Conservation (phyloP, 306 rosid genomes). For the Glycyrrhiza uralensis region DNA sequence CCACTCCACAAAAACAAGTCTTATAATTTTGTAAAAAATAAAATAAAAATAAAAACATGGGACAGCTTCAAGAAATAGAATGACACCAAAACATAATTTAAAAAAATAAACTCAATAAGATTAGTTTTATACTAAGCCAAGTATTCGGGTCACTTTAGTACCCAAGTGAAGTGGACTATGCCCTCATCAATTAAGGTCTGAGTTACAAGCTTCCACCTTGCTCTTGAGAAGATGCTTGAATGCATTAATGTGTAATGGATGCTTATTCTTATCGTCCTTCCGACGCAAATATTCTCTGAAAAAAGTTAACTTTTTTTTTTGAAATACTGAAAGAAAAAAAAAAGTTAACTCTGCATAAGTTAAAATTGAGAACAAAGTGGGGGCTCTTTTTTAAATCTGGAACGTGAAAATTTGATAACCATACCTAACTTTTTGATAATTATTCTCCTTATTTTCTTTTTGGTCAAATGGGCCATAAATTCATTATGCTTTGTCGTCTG, state of each 20-base stretch:
- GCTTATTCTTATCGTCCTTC: not conserved
- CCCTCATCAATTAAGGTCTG: not conserved
- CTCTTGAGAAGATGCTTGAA: not conserved
- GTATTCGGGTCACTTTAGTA: too few relatives aligned
- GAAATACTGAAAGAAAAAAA: too few relatives aligned
- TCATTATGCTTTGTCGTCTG: not conserved
- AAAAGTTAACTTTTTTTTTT: not conserved
- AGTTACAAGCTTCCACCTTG: not conserved
- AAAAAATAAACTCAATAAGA: too few relatives aligned
- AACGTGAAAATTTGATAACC: not conserved
- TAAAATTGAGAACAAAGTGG: constrained; percentile 15
- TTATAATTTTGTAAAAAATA: too few relatives aligned
- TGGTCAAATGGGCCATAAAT: constrained; percentile 4
- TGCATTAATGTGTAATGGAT: not conserved
- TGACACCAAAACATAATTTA: too few relatives aligned
- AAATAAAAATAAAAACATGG: too few relatives aligned
- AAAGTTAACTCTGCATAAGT: constrained; percentile 13
- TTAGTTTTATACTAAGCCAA: too few relatives aligned
- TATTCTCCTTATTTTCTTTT: not conserved
- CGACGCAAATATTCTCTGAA: constrained; percentile 1
- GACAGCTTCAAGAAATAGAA: too few relatives aligned
- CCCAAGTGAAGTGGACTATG: too few relatives aligned
- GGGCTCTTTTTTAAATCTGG: constrained; percentile 7
- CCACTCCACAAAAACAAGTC: too few relatives aligned
- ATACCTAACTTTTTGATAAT: not conserved